Percentiles rank a stretch among this genome's conserved stretches.
phyloP scores from a whole-genome alignment of 1,139 yeast species.

The Zygoascus sp. region DNA sequence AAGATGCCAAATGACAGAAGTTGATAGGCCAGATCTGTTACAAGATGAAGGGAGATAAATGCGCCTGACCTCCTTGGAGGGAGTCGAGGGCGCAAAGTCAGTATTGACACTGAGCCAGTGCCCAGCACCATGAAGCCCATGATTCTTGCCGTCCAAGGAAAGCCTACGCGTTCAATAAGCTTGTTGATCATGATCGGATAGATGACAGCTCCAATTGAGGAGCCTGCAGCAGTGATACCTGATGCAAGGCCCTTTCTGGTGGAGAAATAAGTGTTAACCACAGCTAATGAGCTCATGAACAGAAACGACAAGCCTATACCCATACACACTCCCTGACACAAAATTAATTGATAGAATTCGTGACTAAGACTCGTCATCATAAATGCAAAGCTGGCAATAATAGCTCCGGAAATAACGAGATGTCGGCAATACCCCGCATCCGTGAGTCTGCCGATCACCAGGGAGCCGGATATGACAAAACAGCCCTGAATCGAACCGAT shows the following conservation, averaged over 20 bases:
- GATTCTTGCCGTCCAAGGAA: constrained; percentile 34
- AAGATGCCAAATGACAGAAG: constrained; percentile 29
- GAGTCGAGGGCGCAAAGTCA: constrained; percentile 26
- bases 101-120: constrained; percentile 23
- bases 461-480: constrained; percentile 49
- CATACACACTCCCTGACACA: constrained; percentile 51
- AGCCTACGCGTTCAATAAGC: constrained; percentile 32
- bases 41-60: constrained; percentile 29
- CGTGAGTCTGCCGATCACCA: constrained; percentile 37
- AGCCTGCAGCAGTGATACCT: constrained; percentile 55
- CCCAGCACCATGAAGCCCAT: constrained; percentile 29
- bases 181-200: constrained; percentile 32
- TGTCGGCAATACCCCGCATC: constrained; percentile 37
- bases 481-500: constrained; percentile 29
- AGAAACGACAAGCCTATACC: constrained; percentile 46
- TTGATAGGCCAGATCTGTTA: constrained; percentile 32
- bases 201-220: constrained; percentile 44
- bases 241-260: constrained; percentile 50
- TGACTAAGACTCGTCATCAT: constrained; percentile 50
- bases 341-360: constrained; percentile 50
- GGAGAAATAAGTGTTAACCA: constrained; percentile 47
- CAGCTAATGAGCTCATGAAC: constrained; percentile 39
- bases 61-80: constrained; percentile 33
- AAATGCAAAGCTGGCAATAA: constrained; percentile 40
- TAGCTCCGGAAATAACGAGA: constrained; percentile 42